Percentiles rank a stretch among this genome's conserved stretches.
Evolutionary conservation across 257 asterid species (phyloP).

Genomic region (Solanum gandarillasii): DNA sequence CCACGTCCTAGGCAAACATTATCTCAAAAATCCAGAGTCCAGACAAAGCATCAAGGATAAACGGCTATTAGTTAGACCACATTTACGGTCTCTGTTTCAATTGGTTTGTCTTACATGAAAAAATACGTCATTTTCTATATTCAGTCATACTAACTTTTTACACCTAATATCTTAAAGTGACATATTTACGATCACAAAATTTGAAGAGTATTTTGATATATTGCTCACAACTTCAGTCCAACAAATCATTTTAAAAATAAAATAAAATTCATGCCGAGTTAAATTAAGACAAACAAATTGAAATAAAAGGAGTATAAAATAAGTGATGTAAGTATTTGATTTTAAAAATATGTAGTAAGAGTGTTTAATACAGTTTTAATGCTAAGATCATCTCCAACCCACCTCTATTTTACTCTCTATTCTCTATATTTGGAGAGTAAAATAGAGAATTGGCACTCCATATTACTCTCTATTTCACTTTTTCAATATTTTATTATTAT

Average conservation of each 20-base stretch:
- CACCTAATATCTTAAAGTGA: background rate
- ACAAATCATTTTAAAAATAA: accelerated
- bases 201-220: background rate
- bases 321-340: accelerated
- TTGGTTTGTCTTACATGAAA: background rate
- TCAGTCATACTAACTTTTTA: background rate
- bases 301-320: accelerated
- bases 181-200: background rate
- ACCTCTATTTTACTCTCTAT: no score
- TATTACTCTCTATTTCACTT: no score
- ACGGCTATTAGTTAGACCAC: background rate
- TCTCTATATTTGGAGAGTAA: no score
- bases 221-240: background rate
- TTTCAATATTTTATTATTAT: no score
- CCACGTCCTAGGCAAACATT: background rate
- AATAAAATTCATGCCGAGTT: no score
- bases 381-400: no score
- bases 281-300: accelerated
- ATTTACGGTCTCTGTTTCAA: background rate
- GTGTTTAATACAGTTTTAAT: background rate
- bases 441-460: no score
- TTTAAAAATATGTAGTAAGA: no score
- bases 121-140: background rate
- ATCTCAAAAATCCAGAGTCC: background rate
- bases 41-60: background rate